Conservation (phyloP, 176 grass and related monocot species). For the Phragmites australis region DNA sequence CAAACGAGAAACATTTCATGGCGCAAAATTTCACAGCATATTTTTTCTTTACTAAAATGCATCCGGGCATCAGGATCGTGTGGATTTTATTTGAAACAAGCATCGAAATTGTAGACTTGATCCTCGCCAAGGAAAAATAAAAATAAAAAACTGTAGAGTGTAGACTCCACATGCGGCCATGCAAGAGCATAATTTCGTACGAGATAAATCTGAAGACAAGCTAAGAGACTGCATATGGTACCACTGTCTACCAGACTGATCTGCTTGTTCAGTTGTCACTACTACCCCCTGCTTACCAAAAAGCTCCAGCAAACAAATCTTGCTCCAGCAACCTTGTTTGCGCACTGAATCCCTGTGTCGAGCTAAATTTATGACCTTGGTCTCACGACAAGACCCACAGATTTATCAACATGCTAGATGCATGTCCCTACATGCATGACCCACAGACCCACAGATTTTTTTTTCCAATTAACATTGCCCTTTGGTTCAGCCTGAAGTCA, state of each 20-base stretch:
- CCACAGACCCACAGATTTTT: too few species aligned
- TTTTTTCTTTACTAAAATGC: neutral
- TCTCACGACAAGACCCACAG: neutral
- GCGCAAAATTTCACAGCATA: neutral
- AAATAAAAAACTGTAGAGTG: too few species aligned
- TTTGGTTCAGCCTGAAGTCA: too few species aligned
- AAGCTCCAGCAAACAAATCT: slow-evolving; percentile 6
- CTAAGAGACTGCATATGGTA: neutral
- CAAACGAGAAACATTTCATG: neutral
- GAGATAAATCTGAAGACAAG: neutral
- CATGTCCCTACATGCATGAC: too few species aligned
- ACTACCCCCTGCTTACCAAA: neutral
- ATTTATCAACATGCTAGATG: slow-evolving; percentile 1
- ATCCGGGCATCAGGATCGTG: neutral
- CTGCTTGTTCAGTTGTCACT: neutral
- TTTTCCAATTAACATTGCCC: too few species aligned
- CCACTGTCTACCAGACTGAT: neutral
- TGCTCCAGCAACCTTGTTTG: neutral
- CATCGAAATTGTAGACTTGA: neutral
- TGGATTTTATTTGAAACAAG: neutral
- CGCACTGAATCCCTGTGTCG: neutral
- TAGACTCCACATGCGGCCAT: neutral
- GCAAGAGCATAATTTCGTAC: neutral
- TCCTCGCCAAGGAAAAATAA: neutral
- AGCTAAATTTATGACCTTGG: slow-evolving; percentile 17